Base-by-base conservation (phyloP, 2,329 filamentous ascomycete genomes). In the Colletotrichum incanum region DNA sequence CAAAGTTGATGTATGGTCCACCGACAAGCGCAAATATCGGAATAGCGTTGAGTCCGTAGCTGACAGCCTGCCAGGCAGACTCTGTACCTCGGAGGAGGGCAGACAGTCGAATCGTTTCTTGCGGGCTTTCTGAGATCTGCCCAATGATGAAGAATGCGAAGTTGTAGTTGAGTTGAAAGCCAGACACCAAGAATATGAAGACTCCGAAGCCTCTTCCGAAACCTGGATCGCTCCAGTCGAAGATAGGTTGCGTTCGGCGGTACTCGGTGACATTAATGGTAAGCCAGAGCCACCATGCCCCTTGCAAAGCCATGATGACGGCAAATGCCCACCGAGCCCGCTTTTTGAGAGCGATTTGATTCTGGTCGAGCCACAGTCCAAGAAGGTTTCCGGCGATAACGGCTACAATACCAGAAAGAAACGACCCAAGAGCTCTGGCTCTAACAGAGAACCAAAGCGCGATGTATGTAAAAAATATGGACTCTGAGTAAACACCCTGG, bases 141-240 rank as follows among this genome's bases (percentile, higher is more conserved):
- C 88, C 86, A 14, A 93, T 87, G 65, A 93, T 84, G 76, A 93
- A 93, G 80, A 93, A 93, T 8, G 92, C 80, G 77, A 89, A 93
- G 74, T 93, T 85, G 78, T 93, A 93, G 76, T 93, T 93, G n/a
- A 93, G 75, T 77, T 93, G 91, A 73, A 93, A 93, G 0, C 89
- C 88, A n/a, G 87, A 82, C 1, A 91, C 89, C 76, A 92, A 84
- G 75, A 93, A 88, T 5, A 93, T 74, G 76, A 91, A 85, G 20
- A 84, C 82, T 0, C 84, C 84, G 52, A 87, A 88, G 1, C 83
- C 85, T 14, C 82, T 79, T 9, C 84, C 83, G 65, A 88, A 86
- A 1, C 83, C 81, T 0, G 84, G 79, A 7, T 75, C 74, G n/a
- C 73, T 80, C 85, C 86, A 88, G 72, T 87, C 86, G 0, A 88